Base-by-base conservation (phyloP, 192 early-diverging fungal species). In the Entomortierella chlamydospora region DNA sequence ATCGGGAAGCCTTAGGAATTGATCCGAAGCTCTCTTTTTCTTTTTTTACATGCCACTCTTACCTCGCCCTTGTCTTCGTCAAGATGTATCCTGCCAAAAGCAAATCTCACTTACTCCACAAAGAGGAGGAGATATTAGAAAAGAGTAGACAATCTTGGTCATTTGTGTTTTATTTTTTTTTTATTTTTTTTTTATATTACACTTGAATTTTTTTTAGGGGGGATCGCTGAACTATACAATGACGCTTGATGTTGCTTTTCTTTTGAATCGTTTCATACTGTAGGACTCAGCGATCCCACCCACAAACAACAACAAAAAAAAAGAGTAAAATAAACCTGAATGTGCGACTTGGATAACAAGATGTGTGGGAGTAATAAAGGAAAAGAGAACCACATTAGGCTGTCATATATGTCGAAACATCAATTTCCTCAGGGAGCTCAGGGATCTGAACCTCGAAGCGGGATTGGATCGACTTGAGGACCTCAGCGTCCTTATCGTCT, bases 401-500 rank as follows among this genome's bases (percentile, higher is more conserved):
- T 18, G 65, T 77, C 73, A 77, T 77, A 64, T 77, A 77, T 17
- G 73, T 63, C 2, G 73, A 43, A 34, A 69, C 66, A 59, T 97
- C 96, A 85, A 97, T 92, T 51, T 91, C 88, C 26, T 94, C 94
- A 30, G 97, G 95, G 43, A 98, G 82, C 80, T 91, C 89, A 15
- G 90, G 89, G 65, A 99, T 95, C 80, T 95, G 95, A 79, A 99
- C 95, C 83, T 99, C 97, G 68, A 99, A 99, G 69, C 94, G 90
- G 57, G 92, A 92, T 82, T 99, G 97, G 26, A 99, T 94, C 45
- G 89, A 85, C 70, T 95, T 92, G 37, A 99, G 84, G 2, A 90
- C 80, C 34, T 82, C 77, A 57, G 89, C 85, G 79, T 99, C 97
- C 50, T 91, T 91, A 20, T 93, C 90, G 15, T 91, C 92, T 2